These are phyloP conservation scores for Trichophyton benhamiae DNA, from an alignment of 2,329 filamentous ascomycete species.

Conservation along the genomic window DNA sequence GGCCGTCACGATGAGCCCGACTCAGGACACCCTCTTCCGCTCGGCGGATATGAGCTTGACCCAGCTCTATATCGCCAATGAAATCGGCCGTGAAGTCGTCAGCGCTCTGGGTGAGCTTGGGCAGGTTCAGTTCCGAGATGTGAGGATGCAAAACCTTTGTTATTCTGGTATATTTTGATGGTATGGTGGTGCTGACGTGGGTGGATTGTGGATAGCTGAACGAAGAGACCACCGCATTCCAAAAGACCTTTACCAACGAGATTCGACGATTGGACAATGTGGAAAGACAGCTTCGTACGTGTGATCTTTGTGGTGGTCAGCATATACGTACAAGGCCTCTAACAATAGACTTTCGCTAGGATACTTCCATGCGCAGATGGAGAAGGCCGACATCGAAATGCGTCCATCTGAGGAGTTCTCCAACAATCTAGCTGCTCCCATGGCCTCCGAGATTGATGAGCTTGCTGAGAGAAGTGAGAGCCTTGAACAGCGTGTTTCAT, in stretches of 20 bases:
- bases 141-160: slow-evolving; percentile 38
- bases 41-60: slow-evolving; percentile 99
- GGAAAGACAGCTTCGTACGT: slow-evolving; percentile 86
- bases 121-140: slow-evolving; percentile 93
- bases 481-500: slow-evolving; percentile 80
- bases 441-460: slow-evolving; percentile 91
- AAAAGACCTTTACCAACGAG: slow-evolving; percentile 93
- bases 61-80: slow-evolving; percentile 97
- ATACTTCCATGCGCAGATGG: slow-evolving; percentile 93
- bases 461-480: slow-evolving; percentile 83
- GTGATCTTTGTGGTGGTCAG: not conserved
- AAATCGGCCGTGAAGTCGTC: slow-evolving; percentile 95
- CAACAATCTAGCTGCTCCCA: slow-evolving; percentile 73
- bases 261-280: slow-evolving; percentile 96
- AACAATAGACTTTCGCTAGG: slow-evolving; percentile 38
- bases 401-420: slow-evolving; percentile 84
- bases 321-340: not conserved
- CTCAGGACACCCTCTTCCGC: slow-evolving; percentile 91
- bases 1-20: slow-evolving; percentile 42
- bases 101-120: slow-evolving; percentile 93
- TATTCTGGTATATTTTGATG: slow-evolving; percentile 2
- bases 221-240: slow-evolving; percentile 82
- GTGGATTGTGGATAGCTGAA: slow-evolving; percentile 55
- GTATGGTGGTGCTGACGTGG: slow-evolving; percentile 17
- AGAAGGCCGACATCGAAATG: slow-evolving; percentile 76